phyloP scores from a whole-genome alignment of 2,329 filamentous ascomycete species.

The Intubia oerlemansii region DNA sequence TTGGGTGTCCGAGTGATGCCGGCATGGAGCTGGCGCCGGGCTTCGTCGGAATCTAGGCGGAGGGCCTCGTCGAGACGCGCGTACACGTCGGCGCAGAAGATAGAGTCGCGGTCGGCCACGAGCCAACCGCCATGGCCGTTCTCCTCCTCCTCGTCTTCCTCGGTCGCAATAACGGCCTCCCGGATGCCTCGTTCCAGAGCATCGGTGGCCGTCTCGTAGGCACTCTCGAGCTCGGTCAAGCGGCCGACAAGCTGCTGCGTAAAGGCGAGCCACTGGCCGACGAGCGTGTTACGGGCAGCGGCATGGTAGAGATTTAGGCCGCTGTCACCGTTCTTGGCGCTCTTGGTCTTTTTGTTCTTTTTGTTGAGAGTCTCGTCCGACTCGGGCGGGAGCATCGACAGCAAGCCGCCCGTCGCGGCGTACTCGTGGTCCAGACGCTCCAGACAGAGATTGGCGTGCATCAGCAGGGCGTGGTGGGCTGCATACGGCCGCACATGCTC shows the following conservation, averaged over 20 bases:
- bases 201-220: too few species aligned
- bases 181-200: too few species aligned
- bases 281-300: conserved; percentile 25
- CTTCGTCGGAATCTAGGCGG: too few species aligned
- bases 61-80: too few species aligned
- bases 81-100: too few species aligned
- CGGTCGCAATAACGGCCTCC: too few species aligned
- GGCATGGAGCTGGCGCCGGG: too few species aligned
- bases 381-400: conserved; percentile 27
- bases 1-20: too few species aligned
- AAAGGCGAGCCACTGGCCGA: conserved; percentile 35
- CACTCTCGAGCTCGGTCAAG: conserved; percentile 34
- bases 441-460: conserved; percentile 37
- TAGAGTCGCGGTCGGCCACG: too few species aligned
- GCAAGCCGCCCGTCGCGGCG: conserved; percentile 29
- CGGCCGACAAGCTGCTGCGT: conserved; percentile 30
- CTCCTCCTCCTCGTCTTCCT: too few species aligned
- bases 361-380: background rate
- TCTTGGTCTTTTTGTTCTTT: background rate
- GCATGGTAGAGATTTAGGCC: conserved; percentile 12
- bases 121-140: too few species aligned
- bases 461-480: conserved; percentile 26
- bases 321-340: background rate
- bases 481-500: conserved; percentile 16
- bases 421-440: conserved; percentile 39